A percentile compares a stretch with the other conserved stretches of the same genome.
phyloP scores from a whole-genome alignment of 441 rosid species.

The Biscutella laevigata region DNA sequence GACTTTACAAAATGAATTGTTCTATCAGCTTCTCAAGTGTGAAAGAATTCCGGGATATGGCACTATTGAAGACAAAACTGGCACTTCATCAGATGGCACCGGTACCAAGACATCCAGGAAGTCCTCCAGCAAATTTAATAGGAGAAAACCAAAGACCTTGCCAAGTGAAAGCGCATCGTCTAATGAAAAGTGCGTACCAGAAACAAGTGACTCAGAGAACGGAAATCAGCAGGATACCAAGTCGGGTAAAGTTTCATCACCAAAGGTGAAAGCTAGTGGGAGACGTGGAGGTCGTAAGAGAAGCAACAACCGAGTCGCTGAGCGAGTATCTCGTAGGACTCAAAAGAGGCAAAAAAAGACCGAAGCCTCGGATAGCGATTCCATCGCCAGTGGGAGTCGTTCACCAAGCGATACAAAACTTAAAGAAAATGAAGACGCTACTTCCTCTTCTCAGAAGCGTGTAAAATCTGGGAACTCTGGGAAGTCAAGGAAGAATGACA shows the following conservation, averaged over 20 bases:
- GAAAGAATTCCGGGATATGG: constrained; percentile 39
- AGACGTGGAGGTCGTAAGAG: constrained; percentile 59
- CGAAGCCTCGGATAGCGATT: constrained; percentile 63
- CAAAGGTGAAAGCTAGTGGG: constrained; percentile 51
- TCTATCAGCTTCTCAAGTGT: constrained; percentile 51
- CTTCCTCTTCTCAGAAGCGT: constrained; percentile 63
- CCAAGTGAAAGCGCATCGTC: constrained; percentile 94
- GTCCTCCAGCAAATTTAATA: constrained; percentile 37
- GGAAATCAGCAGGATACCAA: constrained; percentile 48
- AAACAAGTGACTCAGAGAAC: constrained; percentile 83
- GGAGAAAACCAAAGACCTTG: constrained; percentile 48
- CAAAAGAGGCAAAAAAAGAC: constrained; percentile 79
- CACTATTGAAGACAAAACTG: constrained; percentile 41
- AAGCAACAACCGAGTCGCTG: constrained; percentile 86
- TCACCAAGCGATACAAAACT: constrained; percentile 41
- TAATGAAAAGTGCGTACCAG: constrained; percentile 60
- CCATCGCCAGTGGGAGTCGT: constrained; percentile 54
- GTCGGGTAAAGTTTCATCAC: constrained; percentile 33
- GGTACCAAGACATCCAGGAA: constrained; percentile 45
- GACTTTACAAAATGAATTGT: constrained; percentile 13
- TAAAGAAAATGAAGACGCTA: constrained; percentile 75
- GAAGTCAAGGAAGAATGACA: constrained; percentile 56
- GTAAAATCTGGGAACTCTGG: constrained; percentile 41
- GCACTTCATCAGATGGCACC: constrained; percentile 46
- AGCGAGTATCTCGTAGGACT: constrained; percentile 63